These are phyloP conservation scores for Suillus sp. DNA, from an alignment of 768 basidiomycete genomes.

Conservation along the genomic window DNA sequence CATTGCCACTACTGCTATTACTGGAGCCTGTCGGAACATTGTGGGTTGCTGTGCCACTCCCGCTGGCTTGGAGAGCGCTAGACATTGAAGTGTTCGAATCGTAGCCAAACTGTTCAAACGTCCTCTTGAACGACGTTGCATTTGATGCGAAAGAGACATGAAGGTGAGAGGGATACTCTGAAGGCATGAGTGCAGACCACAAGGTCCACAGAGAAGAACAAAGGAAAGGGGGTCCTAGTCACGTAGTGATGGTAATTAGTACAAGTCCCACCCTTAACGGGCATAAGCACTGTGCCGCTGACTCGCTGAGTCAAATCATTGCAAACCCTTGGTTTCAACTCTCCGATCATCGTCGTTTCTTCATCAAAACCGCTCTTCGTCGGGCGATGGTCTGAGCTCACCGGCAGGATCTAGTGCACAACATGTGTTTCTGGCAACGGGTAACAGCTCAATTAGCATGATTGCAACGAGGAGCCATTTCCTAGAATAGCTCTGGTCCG, in stretches of 20 bases:
- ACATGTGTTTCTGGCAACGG: not conserved
- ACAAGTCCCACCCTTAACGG: slow-evolving; percentile 7
- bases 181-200: slow-evolving; percentile 10
- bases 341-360: slow-evolving; percentile 4
- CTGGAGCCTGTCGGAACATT: slow-evolving; percentile 16
- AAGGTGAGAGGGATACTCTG: slow-evolving; percentile 47
- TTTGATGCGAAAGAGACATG: slow-evolving; percentile 52
- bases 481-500: not conserved
- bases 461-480: slow-evolving; percentile 6
- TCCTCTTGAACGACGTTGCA: slow-evolving; percentile 60
- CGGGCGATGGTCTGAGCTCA: not conserved
- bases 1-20: slow-evolving; percentile 41
- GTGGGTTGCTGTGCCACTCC: slow-evolving; percentile 26
- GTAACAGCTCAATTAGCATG: not conserved
- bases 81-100: slow-evolving; percentile 33
- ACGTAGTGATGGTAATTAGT: slow-evolving; percentile 5
- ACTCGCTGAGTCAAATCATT: not conserved
- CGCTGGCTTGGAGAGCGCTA: slow-evolving; percentile 26
- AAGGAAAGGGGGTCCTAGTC: slow-evolving; percentile 10
- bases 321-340: not conserved
- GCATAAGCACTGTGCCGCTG: not conserved
- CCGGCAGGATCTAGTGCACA: not conserved
- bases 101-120: slow-evolving; percentile 50
- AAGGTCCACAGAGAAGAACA: slow-evolving; percentile 7
- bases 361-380: not conserved